These are phyloP conservation scores for Mucuna pruriens DNA, from an alignment of 306 rosid species.

Conservation along the genomic window DNA sequence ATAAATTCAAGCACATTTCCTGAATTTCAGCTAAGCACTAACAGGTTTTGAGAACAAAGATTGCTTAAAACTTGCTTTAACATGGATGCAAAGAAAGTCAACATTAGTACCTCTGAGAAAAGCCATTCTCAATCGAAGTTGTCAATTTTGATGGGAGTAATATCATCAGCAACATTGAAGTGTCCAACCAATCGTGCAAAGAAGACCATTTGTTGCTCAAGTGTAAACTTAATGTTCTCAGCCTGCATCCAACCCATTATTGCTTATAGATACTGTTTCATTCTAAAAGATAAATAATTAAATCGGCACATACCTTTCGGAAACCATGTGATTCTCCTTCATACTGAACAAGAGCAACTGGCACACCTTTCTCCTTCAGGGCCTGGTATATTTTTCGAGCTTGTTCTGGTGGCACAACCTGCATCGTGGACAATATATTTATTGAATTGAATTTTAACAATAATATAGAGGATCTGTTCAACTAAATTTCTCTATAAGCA, in stretches of 20 bases:
- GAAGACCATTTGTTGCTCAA: conserved; percentile 98
- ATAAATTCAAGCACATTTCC: conserved; percentile 1
- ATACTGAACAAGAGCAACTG: conserved; percentile 89
- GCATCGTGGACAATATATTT: conserved; percentile 19
- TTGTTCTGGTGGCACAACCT: conserved; percentile 93
- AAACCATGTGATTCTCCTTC: conserved; percentile 99
- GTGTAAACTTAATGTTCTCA: conserved; percentile 88
- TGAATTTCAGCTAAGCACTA: conserved; percentile 24
- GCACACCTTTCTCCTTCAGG: conserved; percentile 84
- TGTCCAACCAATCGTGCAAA: conserved; percentile 83
- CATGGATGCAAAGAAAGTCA: conserved; percentile 6
- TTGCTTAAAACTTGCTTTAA: neutral
- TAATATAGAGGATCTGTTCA: no score
- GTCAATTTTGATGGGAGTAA: conserved; percentile 79
- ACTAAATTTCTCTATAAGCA: no score
- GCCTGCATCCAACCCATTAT: conserved; percentile 66
- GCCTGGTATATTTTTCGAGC: conserved; percentile 83
- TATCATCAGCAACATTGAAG: conserved; percentile 82
- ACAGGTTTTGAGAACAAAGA: neutral
- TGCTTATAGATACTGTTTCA: conserved; percentile 3
- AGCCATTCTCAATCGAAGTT: conserved; percentile 59
- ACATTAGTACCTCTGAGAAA: conserved; percentile 24
- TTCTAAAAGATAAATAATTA: neutral
- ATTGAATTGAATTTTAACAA: neutral
- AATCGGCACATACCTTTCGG: conserved; percentile 65